Evolutionary conservation across 345 rosid genomes (phyloP).

Genomic region (Citropsis articulata): DNA sequence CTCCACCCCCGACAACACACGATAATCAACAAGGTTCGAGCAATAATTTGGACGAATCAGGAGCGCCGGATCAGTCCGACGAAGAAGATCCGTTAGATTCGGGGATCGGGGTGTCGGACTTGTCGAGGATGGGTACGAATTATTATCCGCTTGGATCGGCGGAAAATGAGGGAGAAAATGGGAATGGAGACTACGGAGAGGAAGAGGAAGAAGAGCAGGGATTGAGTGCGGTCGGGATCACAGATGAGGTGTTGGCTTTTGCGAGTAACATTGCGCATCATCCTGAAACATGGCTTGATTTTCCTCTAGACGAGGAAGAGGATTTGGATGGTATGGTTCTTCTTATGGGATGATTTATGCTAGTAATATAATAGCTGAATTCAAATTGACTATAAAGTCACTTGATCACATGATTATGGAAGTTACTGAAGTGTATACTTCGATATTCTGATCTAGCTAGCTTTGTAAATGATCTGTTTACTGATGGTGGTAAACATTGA

Average conservation of each 20-base stretch:
- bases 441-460: neutral
- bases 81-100: conserved; percentile 28
- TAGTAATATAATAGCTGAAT: neutral
- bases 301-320: conserved; percentile 83
- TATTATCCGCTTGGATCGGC: conserved; percentile 43
- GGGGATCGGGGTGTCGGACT: conserved; percentile 51
- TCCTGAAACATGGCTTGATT: conserved; percentile 98
- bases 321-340: conserved; percentile 63
- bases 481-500: neutral
- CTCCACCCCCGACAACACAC: conserved; percentile 44
- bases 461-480: neutral
- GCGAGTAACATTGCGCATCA: conserved; percentile 85
- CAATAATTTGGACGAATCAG: conserved; percentile 22
- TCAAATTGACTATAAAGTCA: neutral
- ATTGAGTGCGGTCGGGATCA: conserved; percentile 55
- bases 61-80: conserved; percentile 28
- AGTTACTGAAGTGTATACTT: neutral
- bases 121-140: conserved; percentile 47
- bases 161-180: conserved; percentile 28
- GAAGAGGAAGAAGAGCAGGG: conserved; percentile 23
- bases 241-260: conserved; percentile 80
- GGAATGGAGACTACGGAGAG: conserved; percentile 27
- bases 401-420: neutral
- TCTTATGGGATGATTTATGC: neutral
- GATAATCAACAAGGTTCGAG: neutral